A percentile compares a stretch with the other conserved stretches of the same genome.
These are phyloP conservation scores for Pythium coloratum DNA, from an alignment of 352 stramenopile genomes.

Conservation along the genomic window DNA sequence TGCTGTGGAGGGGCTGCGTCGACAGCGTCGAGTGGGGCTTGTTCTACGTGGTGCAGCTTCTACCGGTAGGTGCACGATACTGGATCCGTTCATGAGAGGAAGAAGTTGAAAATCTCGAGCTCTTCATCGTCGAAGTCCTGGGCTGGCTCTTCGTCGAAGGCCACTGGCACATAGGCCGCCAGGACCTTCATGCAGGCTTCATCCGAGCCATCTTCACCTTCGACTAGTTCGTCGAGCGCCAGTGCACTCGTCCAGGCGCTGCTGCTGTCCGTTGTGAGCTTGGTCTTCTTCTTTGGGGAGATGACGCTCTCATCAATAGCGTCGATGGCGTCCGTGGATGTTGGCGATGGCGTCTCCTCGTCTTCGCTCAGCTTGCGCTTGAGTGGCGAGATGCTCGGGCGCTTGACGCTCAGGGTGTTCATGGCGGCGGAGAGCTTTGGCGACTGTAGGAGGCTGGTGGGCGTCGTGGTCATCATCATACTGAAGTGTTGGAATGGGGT, in stretches of 20 bases:
- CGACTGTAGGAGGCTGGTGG: slow-evolving; percentile 24
- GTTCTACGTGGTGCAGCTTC: slow-evolving; percentile 1
- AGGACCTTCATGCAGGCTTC: slow-evolving; percentile 25
- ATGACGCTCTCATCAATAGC: slow-evolving; percentile 11
- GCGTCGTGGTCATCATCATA: slow-evolving; percentile 30
- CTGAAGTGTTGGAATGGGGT: background rate
- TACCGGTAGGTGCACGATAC: background rate
- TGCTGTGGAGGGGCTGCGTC: background rate
- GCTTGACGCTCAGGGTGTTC: slow-evolving; percentile 39
- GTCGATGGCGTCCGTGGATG: slow-evolving; percentile 11
- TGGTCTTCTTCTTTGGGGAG: slow-evolving; percentile 23
- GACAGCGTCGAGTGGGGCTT: background rate
- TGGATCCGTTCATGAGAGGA: slow-evolving; percentile 19
- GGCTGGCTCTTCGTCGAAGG: slow-evolving; percentile 6
- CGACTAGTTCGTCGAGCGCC: slow-evolving; percentile 9
- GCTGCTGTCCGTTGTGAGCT: background rate
- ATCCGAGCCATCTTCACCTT: slow-evolving; percentile 16
- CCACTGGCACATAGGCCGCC: slow-evolving; percentile 14
- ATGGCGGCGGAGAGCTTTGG: slow-evolving; percentile 25
- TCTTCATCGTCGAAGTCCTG: slow-evolving; percentile 12
- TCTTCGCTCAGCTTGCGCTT: slow-evolving; percentile 51
- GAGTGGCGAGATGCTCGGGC: slow-evolving; percentile 37
- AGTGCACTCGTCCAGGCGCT: slow-evolving; percentile 11
- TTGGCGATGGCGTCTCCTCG: slow-evolving; percentile 22
- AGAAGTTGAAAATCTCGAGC: slow-evolving; percentile 25